phyloP scores from a whole-genome alignment of 2,329 filamentous ascomycete species.

The Paecilomyces dactylethromorphus region DNA sequence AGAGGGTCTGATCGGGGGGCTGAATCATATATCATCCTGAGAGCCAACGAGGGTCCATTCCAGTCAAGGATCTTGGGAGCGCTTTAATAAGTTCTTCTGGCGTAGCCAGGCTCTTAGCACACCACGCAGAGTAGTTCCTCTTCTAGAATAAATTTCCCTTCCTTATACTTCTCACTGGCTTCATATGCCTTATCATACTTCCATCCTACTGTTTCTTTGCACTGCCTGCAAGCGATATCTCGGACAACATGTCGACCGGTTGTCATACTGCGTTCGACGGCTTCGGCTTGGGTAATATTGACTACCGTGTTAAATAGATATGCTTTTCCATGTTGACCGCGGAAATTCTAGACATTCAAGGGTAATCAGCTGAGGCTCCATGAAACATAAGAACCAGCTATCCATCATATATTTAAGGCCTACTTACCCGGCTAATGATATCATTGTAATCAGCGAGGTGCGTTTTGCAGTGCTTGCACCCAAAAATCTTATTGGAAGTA shows the following conservation, averaged over 20 bases:
- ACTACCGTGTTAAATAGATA: constrained; percentile 94
- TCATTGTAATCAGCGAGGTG: constrained; percentile 93
- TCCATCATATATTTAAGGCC: not conserved
- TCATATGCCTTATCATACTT: constrained; percentile 99
- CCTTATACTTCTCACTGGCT: constrained; percentile 90
- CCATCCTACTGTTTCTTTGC: constrained; percentile 91
- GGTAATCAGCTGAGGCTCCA: constrained; percentile 1
- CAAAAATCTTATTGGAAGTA: constrained; percentile 78
- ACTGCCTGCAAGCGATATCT: constrained; percentile 86
- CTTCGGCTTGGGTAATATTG: constrained; percentile 73
- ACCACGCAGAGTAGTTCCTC: constrained; percentile 73
- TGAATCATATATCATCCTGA: not conserved
- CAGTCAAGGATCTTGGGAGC: not conserved
- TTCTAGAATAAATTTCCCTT: constrained; percentile 96
- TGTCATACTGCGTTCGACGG: constrained; percentile 96
- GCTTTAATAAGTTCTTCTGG: not conserved
- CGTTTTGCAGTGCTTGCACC: constrained; percentile 90
- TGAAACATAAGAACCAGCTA: not conserved
- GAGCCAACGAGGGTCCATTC: not conserved
- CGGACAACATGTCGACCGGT: constrained; percentile 91
- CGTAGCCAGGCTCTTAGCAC: not conserved
- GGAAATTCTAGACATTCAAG: constrained; percentile 67
- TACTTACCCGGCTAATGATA: constrained; percentile 81
- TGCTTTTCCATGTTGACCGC: constrained; percentile 95
- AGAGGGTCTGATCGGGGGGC: not conserved